A percentile compares a stretch with the other conserved stretches of the same genome.
phyloP scores from a whole-genome alignment of 148 eudicot species.

The Camellia japonica region DNA sequence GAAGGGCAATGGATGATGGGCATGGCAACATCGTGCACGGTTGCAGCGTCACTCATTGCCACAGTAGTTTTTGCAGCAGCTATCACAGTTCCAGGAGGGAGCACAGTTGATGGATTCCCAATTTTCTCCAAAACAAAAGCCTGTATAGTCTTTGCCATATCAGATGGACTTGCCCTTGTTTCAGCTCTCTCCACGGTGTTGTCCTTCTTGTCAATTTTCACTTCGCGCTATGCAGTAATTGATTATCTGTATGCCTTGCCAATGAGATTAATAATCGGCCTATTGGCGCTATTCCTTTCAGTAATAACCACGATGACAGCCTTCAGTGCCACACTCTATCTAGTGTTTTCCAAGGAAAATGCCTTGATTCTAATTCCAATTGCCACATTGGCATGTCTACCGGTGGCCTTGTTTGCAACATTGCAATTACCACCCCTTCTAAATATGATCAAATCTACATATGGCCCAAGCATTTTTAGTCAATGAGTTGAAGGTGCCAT shows the following conservation, averaged over 20 bases:
- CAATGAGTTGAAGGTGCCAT: no score
- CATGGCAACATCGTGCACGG: no score
- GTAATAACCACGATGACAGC: neutral
- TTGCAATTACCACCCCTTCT: neutral
- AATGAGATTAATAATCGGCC: no score
- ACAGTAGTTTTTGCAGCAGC: no score
- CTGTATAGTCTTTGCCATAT: neutral
- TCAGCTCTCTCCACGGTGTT: neutral
- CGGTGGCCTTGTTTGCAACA: neutral
- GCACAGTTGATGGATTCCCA: no score
- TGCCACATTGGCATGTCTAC: neutral
- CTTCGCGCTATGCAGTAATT: neutral
- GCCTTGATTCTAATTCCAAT: neutral
- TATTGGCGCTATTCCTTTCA: no score
- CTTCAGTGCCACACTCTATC: neutral
- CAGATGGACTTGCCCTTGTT: neutral
- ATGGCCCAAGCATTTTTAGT: neutral
- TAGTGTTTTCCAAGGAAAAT: neutral
- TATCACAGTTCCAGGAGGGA: no score
- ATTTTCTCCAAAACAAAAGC: neutral
- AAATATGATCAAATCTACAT: neutral
- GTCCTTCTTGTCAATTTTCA: neutral
- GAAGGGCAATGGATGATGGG: no score
- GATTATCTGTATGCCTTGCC: neutral
- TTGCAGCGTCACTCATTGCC: no score